Evolutionary conservation across 257 asterid species (phyloP).

Genomic region (Primulina huaijiensis): DNA sequence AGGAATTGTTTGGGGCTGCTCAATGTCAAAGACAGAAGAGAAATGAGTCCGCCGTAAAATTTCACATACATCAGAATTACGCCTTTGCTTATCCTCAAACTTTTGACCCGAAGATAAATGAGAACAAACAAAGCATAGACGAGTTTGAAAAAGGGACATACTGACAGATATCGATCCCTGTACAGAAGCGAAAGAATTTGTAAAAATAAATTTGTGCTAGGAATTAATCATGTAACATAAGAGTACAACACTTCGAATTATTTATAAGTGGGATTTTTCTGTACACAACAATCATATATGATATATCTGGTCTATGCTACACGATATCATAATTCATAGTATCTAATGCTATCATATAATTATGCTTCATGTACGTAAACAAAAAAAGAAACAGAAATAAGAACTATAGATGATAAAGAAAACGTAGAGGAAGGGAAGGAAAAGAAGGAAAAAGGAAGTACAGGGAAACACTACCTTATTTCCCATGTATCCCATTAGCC

Average conservation of each 20-base stretch:
- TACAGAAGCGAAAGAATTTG: not conserved
- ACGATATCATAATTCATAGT: not conserved
- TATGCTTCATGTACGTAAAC: no score
- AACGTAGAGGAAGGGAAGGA: not conserved
- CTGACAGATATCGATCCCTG: constrained; percentile 98
- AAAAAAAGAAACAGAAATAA: no score
- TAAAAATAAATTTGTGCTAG: not conserved
- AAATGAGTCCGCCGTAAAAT: constrained; percentile 76
- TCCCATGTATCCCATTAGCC: constrained; percentile 98
- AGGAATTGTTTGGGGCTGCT: constrained; percentile 83
- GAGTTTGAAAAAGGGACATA: constrained; percentile 78
- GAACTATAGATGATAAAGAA: not conserved
- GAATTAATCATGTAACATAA: not conserved
- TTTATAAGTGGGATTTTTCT: not conserved
- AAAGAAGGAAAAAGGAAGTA: not conserved
- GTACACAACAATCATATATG: not conserved
- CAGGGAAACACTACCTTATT: constrained; percentile 59
- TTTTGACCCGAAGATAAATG: constrained; percentile 87
- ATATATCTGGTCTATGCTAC: not conserved
- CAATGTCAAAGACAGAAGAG: constrained; percentile 61
- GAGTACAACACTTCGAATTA: not conserved
- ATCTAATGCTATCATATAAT: not conserved
- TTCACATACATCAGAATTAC: constrained; percentile 75
- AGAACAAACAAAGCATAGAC: constrained; percentile 90
- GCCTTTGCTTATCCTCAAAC: constrained; percentile 70